Evolutionary conservation across 768 basidiomycete genomes (phyloP), one percentile per base, ranked within the genome.

Genomic region (Suillus occidentalis): DNA sequence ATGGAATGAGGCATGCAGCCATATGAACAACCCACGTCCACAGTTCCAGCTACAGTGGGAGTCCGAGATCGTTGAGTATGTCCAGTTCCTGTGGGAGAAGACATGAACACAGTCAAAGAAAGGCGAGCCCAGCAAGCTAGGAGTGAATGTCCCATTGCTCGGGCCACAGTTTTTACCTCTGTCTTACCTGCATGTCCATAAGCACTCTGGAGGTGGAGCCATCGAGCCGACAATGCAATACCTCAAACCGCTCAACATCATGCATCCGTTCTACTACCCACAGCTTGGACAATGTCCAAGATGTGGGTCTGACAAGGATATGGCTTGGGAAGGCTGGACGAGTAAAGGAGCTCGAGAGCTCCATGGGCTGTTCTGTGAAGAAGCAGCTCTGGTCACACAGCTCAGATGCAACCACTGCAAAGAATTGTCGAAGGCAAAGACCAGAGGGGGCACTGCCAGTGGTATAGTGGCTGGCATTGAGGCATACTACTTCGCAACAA

Each of bases 91-190:
- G 25, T 62, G 65, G 43, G 59, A 62, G 34, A 31, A 40, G 13
- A 67, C 66, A 10, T 42, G 60, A 34, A 36, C 49, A 4, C 7
- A 57, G n/a, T 62, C 62, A 6, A 70, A 65, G 60, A 47, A 16
- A n/a, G 37, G 20, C 10, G 12, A 58, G 50, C 31, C 58, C 12
- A n/a, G 4, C n/a, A 42, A 63, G 36, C 65, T 67, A 47, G 31
- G 22, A 9, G 20, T n/a, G 3, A 45, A 18, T 5, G 64, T 71
- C 18, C 72, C 71, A 6, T 40, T 73, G 40, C 62, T 70, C 6
- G 69, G 73, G 9, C 73, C 73, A 5, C 63, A 52, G 4, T 74
- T 73, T 53, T 12, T 71, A 3, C 70, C 73, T 20, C 72, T 69
- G 2, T 60, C 57, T 0, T 68, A 68, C 62, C 36, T 66, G 34